phyloP scores from a whole-genome alignment of 352 stramenopile species.

The Aphanomyces cochlioides region DNA sequence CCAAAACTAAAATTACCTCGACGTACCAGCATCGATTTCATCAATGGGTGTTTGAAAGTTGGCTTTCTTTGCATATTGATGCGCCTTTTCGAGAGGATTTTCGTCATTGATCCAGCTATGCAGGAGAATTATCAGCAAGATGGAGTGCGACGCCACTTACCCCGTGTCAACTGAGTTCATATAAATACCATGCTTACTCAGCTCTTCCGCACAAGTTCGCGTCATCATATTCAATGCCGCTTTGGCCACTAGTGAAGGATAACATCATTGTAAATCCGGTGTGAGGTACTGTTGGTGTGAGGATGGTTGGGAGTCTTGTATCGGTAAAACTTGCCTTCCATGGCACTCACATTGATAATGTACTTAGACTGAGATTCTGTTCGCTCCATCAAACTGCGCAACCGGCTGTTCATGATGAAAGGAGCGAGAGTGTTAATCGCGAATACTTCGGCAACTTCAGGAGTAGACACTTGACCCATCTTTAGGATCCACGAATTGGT shows the following conservation, averaged over 20 bases:
- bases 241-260: constrained; percentile 93
- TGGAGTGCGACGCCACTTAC: constrained; percentile 36
- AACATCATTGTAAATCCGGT: neutral
- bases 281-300: constrained; percentile 69
- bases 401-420: constrained; percentile 94
- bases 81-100: constrained; percentile 92
- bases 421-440: constrained; percentile 95
- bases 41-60: constrained; percentile 97
- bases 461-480: constrained; percentile 89
- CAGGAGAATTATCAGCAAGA: neutral
- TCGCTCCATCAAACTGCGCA: constrained; percentile 87
- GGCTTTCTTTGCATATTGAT: constrained; percentile 86
- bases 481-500: constrained; percentile 95
- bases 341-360: constrained; percentile 92
- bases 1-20: too few relatives aligned
- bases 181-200: constrained; percentile 92
- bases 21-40: constrained; percentile 89
- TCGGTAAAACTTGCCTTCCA: constrained; percentile 90
- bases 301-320: constrained; percentile 87
- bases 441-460: constrained; percentile 85
- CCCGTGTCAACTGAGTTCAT: constrained; percentile 99
- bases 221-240: constrained; percentile 98
- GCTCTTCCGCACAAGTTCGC: constrained; percentile 92
- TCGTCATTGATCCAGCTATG: constrained; percentile 97
- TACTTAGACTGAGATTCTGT: constrained; percentile 50